Conservation (phyloP, 2,329 filamentous ascomycete species). For the Pestalotiopsis sp. region DNA sequence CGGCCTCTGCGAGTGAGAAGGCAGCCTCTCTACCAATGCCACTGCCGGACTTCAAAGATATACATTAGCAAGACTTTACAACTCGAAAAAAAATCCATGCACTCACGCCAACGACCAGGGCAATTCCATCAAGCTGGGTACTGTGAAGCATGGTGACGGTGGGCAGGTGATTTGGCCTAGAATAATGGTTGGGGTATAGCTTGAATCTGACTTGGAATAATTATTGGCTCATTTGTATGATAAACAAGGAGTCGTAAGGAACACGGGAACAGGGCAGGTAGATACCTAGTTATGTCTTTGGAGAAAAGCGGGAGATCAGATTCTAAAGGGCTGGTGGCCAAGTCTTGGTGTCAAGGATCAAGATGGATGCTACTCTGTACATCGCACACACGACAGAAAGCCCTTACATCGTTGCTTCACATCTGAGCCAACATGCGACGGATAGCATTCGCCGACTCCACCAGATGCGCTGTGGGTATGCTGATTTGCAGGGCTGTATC, state of each 20-base stretch:
- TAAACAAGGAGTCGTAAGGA: too few species aligned
- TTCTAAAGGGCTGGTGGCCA: too few species aligned
- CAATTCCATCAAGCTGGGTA: background rate
- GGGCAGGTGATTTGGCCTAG: background rate
- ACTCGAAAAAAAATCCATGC: background rate
- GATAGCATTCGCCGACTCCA: background rate
- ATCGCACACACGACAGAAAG: background rate
- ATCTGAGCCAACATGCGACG: background rate
- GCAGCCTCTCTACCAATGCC: conserved; percentile 23
- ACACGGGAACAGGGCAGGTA: too few species aligned
- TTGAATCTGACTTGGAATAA: too few species aligned
- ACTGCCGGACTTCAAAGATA: conserved; percentile 13
- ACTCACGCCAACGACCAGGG: background rate
- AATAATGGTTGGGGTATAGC: background rate
- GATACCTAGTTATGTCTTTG: background rate
- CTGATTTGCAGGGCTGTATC: too few species aligned
- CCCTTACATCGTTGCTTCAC: background rate
- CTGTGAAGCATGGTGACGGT: background rate
- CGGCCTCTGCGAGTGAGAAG: conserved; percentile 22
- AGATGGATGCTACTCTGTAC: too few species aligned
- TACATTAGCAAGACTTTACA: background rate
- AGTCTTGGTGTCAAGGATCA: background rate
- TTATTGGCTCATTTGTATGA: too few species aligned
- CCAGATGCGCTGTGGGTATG: too few species aligned
- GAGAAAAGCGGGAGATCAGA: too few species aligned